phyloP scores from a whole-genome alignment of 2,329 filamentous ascomycete genomes.

The Neonectria coccinea region DNA sequence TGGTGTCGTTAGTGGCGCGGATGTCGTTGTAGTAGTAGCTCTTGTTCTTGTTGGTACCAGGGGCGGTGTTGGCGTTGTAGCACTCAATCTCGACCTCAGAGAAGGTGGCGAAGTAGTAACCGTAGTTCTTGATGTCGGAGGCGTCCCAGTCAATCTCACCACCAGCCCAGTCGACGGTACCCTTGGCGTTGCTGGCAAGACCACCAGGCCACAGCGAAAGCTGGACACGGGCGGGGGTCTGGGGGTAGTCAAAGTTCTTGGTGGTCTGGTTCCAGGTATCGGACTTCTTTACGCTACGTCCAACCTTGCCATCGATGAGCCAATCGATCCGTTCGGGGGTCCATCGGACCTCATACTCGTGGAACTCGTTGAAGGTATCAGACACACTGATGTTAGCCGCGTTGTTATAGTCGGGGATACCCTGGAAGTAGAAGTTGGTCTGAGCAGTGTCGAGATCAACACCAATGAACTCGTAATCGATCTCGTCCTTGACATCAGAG shows the following conservation, averaged over 20 bases:
- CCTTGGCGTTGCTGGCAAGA: conserved; percentile 79
- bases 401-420: conserved; percentile 86
- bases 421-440: conserved; percentile 98
- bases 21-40: conserved; percentile 81
- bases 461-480: conserved; percentile 96
- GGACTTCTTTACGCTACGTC: conserved; percentile 78
- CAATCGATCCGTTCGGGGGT: conserved; percentile 86
- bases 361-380: conserved; percentile 81
- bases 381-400: conserved; percentile 75
- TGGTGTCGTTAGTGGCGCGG: conserved; percentile 78
- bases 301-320: conserved; percentile 83
- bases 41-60: conserved; percentile 76
- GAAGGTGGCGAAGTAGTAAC: conserved; percentile 90
- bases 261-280: conserved; percentile 89
- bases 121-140: conserved; percentile 80
- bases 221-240: conserved; percentile 91
- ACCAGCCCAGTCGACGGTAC: conserved; percentile 92
- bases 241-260: conserved; percentile 87
- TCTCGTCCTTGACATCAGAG: conserved; percentile 96
- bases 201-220: conserved; percentile 97
- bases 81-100: conserved; percentile 84
- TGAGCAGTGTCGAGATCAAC: conserved; percentile 81
- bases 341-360: conserved; percentile 96
- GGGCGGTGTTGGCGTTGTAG: conserved; percentile 72
- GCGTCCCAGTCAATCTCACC: conserved; percentile 87